A percentile compares a stretch with the other conserved stretches of the same genome.
phyloP scores from a whole-genome alignment of 352 stramenopile species.

The Globisporangium viniferum region DNA sequence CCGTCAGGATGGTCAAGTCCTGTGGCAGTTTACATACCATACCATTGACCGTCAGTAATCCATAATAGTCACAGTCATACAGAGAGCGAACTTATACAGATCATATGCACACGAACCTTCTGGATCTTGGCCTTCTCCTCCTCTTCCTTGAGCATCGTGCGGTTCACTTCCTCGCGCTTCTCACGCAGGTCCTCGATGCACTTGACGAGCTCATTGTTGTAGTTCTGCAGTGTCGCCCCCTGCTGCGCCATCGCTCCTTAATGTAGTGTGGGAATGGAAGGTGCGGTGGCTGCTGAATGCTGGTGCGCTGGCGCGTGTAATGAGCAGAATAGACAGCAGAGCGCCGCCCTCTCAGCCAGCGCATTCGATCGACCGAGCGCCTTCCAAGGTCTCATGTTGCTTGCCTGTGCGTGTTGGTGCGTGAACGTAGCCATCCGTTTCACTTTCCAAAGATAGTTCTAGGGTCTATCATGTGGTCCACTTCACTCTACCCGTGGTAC shows the following conservation, averaged over 20 bases:
- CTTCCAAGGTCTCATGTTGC: neutral
- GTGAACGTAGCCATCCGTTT: constrained; percentile 5
- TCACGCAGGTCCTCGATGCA: constrained; percentile 94
- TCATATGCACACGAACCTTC: constrained; percentile 39
- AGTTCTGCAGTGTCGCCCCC: constrained; percentile 92
- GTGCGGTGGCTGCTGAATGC: neutral
- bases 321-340: constrained; percentile 1
- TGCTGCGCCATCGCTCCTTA: constrained; percentile 79
- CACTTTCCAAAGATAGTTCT: neutral
- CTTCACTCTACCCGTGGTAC: neutral
- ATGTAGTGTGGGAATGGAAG: neutral
- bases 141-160: constrained; percentile 92
- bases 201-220: constrained; percentile 96
- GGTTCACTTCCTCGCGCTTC: constrained; percentile 91
- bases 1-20: constrained; percentile 89
- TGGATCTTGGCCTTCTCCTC: constrained; percentile 95
- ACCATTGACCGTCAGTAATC: neutral
- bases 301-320: neutral
- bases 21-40: constrained; percentile 11
- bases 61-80: neutral
- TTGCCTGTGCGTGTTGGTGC: neutral
- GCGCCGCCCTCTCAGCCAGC: neutral
- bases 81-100: neutral
- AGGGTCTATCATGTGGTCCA: neutral
- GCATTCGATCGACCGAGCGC: neutral